Base-by-base conservation (phyloP, 257 asterid species). In the Solanum tacnaense region DNA sequence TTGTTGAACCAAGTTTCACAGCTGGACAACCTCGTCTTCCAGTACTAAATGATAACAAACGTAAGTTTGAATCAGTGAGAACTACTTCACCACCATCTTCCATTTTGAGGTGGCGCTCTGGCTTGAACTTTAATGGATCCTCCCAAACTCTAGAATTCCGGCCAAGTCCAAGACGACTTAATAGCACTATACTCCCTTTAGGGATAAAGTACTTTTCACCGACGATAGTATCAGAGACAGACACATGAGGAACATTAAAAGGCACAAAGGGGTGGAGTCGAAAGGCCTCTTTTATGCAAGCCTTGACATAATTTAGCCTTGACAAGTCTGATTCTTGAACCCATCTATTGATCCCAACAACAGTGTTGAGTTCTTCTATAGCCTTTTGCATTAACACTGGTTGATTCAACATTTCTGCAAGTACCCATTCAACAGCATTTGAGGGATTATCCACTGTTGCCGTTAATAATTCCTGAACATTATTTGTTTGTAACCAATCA, bases 281-380 rank as follows among this genome's bases (percentile, higher is more conserved):
- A 4, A 89, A 87, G 1, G 91, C 86, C 72, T 92, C 94, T 56
- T 75, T 90, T 9, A 72, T 56, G 65, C 91, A 90, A 13, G 93
- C 90, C 13, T 88, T 92, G 0, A 90, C 2, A 23, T 88, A 92
- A 65, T 90, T 90, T 4, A 90, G 88, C 34, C 70, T 38, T 6
- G 92, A 25, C 10, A 92, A 15, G 56, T 92, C 93, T 2, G 88
- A 88, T 89, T 89, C 94, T 46, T 91, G 56, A 65, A 90, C 92
- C 10, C 91, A 7, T 46, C 88, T 89, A 5, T 83, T 73, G 70
- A 1, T 88, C 5, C 91, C 89, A 8, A 90, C 90, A 1, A 88
- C 87, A 8, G 3, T 39, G 68, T 89, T 91, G 32, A 91, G 16
- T 10, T 92, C 91, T 67, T 81, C 7, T 3, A 15, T 4, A 1